These are phyloP conservation scores for Hymenoscyphus linearis DNA, from an alignment of 2,329 filamentous ascomycete species.

Conservation along the genomic window DNA sequence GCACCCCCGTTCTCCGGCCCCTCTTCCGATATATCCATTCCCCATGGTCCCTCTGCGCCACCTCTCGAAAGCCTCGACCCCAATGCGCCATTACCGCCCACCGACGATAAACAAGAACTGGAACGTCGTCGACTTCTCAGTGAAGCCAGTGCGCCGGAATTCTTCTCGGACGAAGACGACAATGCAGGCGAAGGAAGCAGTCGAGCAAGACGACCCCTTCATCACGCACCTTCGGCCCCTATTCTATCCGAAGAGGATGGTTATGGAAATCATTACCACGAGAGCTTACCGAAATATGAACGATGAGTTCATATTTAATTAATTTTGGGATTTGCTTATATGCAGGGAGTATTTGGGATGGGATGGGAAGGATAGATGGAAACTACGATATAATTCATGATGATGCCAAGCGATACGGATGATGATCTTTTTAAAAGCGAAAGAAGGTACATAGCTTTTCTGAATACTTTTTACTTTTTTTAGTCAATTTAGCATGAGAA, in stretches of 20 bases:
- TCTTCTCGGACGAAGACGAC: constrained; percentile 43
- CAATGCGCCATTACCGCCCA: constrained; percentile 20
- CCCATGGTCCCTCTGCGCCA: constrained; percentile 18
- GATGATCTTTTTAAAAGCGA: not conserved
- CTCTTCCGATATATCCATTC: not conserved
- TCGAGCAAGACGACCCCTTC: constrained; percentile 3
- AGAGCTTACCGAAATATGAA: constrained; percentile 31
- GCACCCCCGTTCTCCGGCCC: constrained; percentile 13
- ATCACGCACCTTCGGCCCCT: constrained; percentile 49
- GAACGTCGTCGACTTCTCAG: constrained; percentile 50
- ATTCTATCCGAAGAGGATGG: constrained; percentile 51
- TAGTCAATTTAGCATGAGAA: not conserved
- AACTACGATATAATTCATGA: not conserved
- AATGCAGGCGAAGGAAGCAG: constrained; percentile 30
- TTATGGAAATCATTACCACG: constrained; percentile 32
- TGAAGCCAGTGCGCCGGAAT: constrained; percentile 48
- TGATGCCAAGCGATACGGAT: not conserved
- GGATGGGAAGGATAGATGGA: not conserved
- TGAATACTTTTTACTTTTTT: not conserved
- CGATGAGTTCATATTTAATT: constrained; percentile 16
- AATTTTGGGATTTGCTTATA: not conserved
- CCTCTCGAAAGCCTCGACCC: constrained; percentile 23
- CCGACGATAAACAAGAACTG: constrained; percentile 68
- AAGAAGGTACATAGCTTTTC: not conserved
- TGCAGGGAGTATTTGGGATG: not conserved